phyloP scores from a whole-genome alignment of 306 rosid species.

The Medicago arabica region DNA sequence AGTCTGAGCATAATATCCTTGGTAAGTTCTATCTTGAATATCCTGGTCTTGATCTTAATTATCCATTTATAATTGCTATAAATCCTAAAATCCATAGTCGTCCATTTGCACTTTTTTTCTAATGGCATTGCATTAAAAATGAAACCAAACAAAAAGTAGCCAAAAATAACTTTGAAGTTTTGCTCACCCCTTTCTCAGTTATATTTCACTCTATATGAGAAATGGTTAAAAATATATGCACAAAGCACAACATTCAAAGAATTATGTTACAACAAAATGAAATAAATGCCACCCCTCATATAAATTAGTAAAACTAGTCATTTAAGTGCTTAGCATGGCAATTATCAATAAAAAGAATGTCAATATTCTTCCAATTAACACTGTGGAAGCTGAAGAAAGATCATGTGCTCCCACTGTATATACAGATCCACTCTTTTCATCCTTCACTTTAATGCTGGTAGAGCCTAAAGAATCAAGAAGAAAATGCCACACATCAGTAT shows the following conservation, averaged over 20 bases:
- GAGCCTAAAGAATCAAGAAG: constrained; percentile 54
- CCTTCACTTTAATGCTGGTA: constrained; percentile 79
- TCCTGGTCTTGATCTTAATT: too few species aligned
- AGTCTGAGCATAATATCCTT: too few species aligned
- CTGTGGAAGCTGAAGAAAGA: constrained; percentile 57
- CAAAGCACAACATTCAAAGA: constrained; percentile 19
- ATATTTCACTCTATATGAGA: constrained; percentile 21
- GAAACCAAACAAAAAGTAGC: background rate
- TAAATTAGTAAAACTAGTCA: constrained; percentile 13
- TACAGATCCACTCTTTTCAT: constrained; percentile 55
- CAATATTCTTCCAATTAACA: constrained; percentile 47
- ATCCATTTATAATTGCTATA: too few species aligned
- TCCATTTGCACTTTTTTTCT: background rate
- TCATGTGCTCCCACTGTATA: constrained; percentile 63
- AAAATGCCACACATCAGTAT: constrained; percentile 20
- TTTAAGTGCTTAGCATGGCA: constrained; percentile 46
- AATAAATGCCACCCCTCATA: constrained; percentile 33
- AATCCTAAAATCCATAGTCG: too few species aligned
- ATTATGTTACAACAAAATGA: constrained; percentile 37
- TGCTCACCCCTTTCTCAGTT: background rate
- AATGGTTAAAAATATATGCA: constrained; percentile 33
- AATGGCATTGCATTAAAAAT: background rate
- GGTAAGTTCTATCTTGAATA: too few species aligned
- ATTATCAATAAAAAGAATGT: constrained; percentile 50
- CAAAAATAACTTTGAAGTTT: background rate